A percentile compares a stretch with the other conserved stretches of the same genome.
phyloP scores from a whole-genome alignment of 768 basidiomycete genomes.

The Termitomyces sp. region DNA sequence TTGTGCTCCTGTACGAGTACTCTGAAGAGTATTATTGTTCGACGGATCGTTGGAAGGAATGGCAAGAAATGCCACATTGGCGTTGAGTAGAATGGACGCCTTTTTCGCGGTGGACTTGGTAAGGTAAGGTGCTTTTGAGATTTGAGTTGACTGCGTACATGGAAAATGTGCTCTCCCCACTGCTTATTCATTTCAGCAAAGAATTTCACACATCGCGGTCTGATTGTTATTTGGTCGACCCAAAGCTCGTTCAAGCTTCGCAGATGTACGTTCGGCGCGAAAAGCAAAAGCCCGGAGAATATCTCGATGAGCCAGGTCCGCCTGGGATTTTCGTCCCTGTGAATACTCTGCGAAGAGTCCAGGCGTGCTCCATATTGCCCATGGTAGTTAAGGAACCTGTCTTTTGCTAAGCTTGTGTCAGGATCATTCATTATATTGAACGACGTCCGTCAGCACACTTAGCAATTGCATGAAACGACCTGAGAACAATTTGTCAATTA shows the following conservation, averaged over 20 bases:
- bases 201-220: conserved; percentile 16
- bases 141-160: conserved; percentile 24
- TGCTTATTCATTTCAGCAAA: conserved; percentile 30
- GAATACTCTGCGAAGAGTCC: conserved; percentile 24
- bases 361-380: conserved; percentile 41
- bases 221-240: conserved; percentile 27
- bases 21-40: conserved; percentile 17
- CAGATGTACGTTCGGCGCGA: conserved; percentile 37
- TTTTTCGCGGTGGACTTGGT: conserved; percentile 26
- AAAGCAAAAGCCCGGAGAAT: conserved; percentile 38
- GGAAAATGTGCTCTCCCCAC: conserved; percentile 36
- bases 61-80: conserved; percentile 40
- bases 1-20: conserved; percentile 22
- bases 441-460: neutral
- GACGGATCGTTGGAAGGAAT: conserved; percentile 36
- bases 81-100: conserved; percentile 44
- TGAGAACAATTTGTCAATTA: neutral
- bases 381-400: conserved; percentile 34
- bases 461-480: conserved; percentile 13
- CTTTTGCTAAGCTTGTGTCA: neutral
- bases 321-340: conserved; percentile 14
- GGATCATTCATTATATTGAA: too few relatives aligned
- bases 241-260: conserved; percentile 37
- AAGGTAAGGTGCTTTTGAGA: neutral
- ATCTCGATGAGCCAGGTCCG: conserved; percentile 27